Percentiles rank a stretch among this genome's conserved stretches.
Conservation (phyloP, 129 eudicot species). For the Centaurea solstitialis region DNA sequence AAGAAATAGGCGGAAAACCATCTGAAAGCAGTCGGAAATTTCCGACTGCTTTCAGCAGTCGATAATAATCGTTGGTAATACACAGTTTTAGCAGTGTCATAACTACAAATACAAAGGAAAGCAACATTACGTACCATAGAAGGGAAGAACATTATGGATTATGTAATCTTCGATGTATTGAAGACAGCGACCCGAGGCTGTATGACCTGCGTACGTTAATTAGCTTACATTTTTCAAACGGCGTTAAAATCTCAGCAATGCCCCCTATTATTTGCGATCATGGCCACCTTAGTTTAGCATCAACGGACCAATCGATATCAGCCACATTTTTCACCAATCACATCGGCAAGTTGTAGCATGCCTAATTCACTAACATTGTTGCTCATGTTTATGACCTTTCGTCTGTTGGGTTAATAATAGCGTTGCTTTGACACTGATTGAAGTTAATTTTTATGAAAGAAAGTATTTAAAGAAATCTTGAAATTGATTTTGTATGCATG, state of each 20-base stretch:
- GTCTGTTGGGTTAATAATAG: background rate
- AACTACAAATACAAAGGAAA: background rate
- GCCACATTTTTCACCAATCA: background rate
- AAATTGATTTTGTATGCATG: background rate
- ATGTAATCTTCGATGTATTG: constrained; percentile 67
- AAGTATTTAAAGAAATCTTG: background rate
- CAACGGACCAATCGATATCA: constrained; percentile 19
- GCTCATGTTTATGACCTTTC: background rate
- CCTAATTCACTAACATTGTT: background rate
- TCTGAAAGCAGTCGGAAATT: too few relatives aligned
- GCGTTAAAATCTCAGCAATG: constrained; percentile 42
- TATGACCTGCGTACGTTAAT: constrained; percentile 80
- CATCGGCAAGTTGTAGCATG: background rate
- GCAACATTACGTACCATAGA: constrained; percentile 41
- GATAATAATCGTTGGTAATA: too few relatives aligned
- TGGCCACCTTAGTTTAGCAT: constrained; percentile 55
- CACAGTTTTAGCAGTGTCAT: too few relatives aligned
- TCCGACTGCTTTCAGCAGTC: too few relatives aligned
- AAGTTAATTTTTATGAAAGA: background rate
- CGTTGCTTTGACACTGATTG: background rate
- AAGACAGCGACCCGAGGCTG: constrained; percentile 75
- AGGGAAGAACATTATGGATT: constrained; percentile 56
- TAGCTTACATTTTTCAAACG: constrained; percentile 64
- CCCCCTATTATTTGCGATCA: constrained; percentile 67
- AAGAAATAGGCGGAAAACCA: too few relatives aligned